Evolutionary conservation across 345 rosid genomes (phyloP).

Genomic region (Kernera saxatilis): DNA sequence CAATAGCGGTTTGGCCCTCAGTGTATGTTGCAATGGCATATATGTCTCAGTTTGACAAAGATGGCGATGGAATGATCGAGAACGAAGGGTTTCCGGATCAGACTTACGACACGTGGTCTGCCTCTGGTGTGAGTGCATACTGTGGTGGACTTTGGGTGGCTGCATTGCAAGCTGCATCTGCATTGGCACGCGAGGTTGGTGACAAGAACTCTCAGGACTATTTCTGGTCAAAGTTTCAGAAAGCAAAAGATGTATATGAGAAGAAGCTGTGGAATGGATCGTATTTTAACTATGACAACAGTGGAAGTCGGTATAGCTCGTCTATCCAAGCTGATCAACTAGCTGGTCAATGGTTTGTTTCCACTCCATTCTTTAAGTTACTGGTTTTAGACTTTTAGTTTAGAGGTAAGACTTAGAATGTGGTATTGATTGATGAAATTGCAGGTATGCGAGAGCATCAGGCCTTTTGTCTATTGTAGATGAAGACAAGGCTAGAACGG

Average conservation of each 20-base stretch:
- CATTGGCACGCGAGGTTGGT: constrained; percentile 70
- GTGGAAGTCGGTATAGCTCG: constrained; percentile 52
- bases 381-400: background rate
- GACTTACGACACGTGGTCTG: constrained; percentile 97
- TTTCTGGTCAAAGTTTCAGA: constrained; percentile 79
- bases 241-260: constrained; percentile 67
- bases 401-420: background rate
- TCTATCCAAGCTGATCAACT: constrained; percentile 96
- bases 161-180: constrained; percentile 92
- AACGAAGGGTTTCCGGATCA: constrained; percentile 97
- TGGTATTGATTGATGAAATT: background rate
- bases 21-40: constrained; percentile 85
- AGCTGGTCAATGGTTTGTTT: constrained; percentile 87
- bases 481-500: constrained; percentile 51
- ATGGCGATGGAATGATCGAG: constrained; percentile 94
- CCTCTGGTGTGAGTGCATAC: constrained; percentile 79
- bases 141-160: constrained; percentile 95
- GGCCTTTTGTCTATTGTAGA: constrained; percentile 77
- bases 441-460: constrained; percentile 83
- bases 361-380: background rate
- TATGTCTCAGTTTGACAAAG: constrained; percentile 90
- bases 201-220: constrained; percentile 67
- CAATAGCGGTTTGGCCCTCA: constrained; percentile 82
- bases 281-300: constrained; percentile 75
- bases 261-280: constrained; percentile 90